Base-by-base conservation (phyloP, 331 rosid genomes). In the Acacia pycnantha region DNA sequence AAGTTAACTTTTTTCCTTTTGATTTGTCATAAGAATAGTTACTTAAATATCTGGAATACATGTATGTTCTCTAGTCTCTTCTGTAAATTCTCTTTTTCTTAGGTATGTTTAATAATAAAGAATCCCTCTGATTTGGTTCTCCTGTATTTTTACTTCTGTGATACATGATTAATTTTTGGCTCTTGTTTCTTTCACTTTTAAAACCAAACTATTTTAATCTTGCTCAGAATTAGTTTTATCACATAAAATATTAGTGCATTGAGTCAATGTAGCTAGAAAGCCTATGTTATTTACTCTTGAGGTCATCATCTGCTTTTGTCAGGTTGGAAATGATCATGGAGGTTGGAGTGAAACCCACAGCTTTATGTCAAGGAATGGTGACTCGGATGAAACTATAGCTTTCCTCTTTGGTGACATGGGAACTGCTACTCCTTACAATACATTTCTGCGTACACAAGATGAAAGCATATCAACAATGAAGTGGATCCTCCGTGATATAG, bases 361-460 rank as follows among this genome's bases (percentile, higher is more conserved):
- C 87, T 95, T 93, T 71, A 85, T 93, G 77, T 87, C 98, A 0
- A 91, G 89, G 68, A 82, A 95, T 27, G 84, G 77, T 76, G 97
- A 90, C 64, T 92, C 96, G 0, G 89, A 92, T 21, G 97, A 95
- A 83, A 92, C 97, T 0, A 77, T 87, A 71, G 99, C 96, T 16
- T 95, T 95, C 77, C 88, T 95, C 77, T 95, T 93, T 37, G 99
- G 99, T 31, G 99, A 95, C 80, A 93, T 95, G 99, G 98, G 98
- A 70, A 82, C 98, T 66, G 85, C 91, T 56, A 89, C 92, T 9
- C 92, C 99, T 2, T 95, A 95, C 85, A 67, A 81, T 16, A 95
- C 99, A 0, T 95, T 90, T 87, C 33, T 83, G 46, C 93, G 98
- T 19, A 90, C 93, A 4, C 98, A 95, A 76, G 96, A 90, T 0